These are phyloP conservation scores for Ramaria rubella DNA, from an alignment of 768 basidiomycete genomes.

Conservation along the genomic window DNA sequence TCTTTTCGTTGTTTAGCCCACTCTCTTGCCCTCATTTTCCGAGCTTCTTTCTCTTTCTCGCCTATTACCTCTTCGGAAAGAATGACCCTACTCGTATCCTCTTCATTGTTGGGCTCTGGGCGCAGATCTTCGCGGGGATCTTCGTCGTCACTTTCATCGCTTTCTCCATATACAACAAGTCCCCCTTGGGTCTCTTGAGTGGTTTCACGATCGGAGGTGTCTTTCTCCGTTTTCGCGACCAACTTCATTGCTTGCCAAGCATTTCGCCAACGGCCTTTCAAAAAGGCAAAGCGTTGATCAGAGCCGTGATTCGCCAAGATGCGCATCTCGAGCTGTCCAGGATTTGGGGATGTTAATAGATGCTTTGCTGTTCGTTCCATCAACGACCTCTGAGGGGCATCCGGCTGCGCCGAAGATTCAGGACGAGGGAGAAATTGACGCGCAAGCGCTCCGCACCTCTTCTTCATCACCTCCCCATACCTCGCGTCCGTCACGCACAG, in stretches of 20 bases:
- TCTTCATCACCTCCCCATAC: slow-evolving; percentile 19
- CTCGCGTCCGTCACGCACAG: slow-evolving; percentile 21
- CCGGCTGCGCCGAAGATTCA: slow-evolving; percentile 38
- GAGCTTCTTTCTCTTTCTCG: slow-evolving; percentile 37
- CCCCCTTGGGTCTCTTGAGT: background rate
- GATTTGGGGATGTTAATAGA: slow-evolving; percentile 63
- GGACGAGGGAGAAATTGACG: background rate
- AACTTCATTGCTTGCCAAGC: slow-evolving; percentile 56
- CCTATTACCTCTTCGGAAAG: slow-evolving; percentile 11
- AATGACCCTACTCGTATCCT: slow-evolving; percentile 10
- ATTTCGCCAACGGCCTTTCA: slow-evolving; percentile 67
- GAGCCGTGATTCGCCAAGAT: slow-evolving; percentile 81
- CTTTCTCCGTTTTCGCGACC: slow-evolving; percentile 29
- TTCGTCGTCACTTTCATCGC: slow-evolving; percentile 35
- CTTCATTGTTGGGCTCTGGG: slow-evolving; percentile 17
- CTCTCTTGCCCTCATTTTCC: slow-evolving; percentile 50
- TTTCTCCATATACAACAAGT: slow-evolving; percentile 28
- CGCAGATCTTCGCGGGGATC: slow-evolving; percentile 25
- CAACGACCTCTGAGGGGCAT: slow-evolving; percentile 50
- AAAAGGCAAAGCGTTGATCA: slow-evolving; percentile 74
- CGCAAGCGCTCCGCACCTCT: slow-evolving; percentile 57
- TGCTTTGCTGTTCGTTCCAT: slow-evolving; percentile 74
- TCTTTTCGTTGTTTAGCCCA: slow-evolving; percentile 50
- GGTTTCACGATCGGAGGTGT: slow-evolving; percentile 11
- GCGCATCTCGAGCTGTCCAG: slow-evolving; percentile 78